Percentiles rank a stretch among this genome's conserved stretches.
Conservation (phyloP, 2,329 filamentous ascomycete genomes). For the Phialocephala sp. region DNA sequence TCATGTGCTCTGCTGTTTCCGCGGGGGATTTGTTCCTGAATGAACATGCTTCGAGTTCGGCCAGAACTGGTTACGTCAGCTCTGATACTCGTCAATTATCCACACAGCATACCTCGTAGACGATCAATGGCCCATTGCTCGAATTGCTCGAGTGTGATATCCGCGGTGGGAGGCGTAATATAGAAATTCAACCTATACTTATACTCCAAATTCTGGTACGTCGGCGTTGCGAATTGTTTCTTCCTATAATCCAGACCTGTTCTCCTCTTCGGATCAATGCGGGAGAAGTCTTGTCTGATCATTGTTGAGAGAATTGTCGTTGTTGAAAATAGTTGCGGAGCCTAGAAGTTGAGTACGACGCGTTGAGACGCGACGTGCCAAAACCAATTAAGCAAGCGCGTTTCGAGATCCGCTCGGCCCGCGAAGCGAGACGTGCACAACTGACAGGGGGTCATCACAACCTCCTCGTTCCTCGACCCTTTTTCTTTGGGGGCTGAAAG, state of each 20-base stretch:
- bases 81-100: constrained; percentile 36
- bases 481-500: constrained; percentile 30
- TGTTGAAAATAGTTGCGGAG: not conserved
- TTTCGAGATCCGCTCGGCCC: not conserved
- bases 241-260: constrained; percentile 79
- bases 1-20: constrained; percentile 85
- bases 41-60: constrained; percentile 90
- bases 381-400: constrained; percentile 5
- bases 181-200: constrained; percentile 93
- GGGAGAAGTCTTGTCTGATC: constrained; percentile 43
- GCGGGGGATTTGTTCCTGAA: constrained; percentile 88
- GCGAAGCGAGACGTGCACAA: not conserved
- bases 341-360: not conserved
- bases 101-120: constrained; percentile 67
- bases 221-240: constrained; percentile 80
- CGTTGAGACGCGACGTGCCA: constrained; percentile 9
- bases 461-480: not conserved
- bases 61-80: constrained; percentile 66
- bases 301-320: constrained; percentile 30
- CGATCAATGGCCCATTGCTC: constrained; percentile 98
- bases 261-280: constrained; percentile 69
- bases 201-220: constrained; percentile 80
- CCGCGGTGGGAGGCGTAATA: constrained; percentile 81
- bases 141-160: constrained; percentile 96
- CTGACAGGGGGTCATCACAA: not conserved